Evolutionary conservation across 495 filamentous ascomycete genomes (phyloP), one percentile per base, ranked within the genome.

Genomic region (Cenococcum geophilum): DNA sequence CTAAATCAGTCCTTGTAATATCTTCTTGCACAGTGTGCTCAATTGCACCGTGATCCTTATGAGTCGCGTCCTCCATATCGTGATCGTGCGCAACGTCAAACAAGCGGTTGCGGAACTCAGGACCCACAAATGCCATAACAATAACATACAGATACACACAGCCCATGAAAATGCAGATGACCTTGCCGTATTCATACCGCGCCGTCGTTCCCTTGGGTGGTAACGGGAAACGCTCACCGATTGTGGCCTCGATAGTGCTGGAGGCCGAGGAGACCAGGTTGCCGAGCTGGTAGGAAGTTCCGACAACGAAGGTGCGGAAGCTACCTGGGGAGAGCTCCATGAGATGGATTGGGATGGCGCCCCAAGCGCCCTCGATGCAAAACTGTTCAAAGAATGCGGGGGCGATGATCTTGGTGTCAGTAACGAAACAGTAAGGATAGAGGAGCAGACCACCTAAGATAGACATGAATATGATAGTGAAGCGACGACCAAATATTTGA

Each of bases 301-400:
- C 90, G 16, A 92, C 89, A 1, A 87, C 85, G 63, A 93, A 92
- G 12, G 90, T 92, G 11, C 90, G 80, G 77, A 93, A 92, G 0
- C 83, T 78, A 14, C 86, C 88, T 0, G 90, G 90, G 0, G 87
- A 88, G 1, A 95, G 76, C 68, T 95, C 90, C 88, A 93, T 93
- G 5, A 95, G 77, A 62, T 95, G 89, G 61, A 92, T 90, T 1
- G 68, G 68, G 27, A 70, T 66, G 20, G 66, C 66, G 45, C 68
- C 68, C 68, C 68, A 70, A 5, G 63, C 66, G 53, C 68, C 68
- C 35, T 92, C 89, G 4, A 95, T 89, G 72, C 86, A 90, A 74
- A 95, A 92, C 71, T 93, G 89, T 74, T 92, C 86, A 71, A 93
- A 93, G 74, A 91, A 95, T n/a, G 89, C 90, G 0, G 87, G 83